These are phyloP conservation scores for Trichoderma sp. DNA, from an alignment of 2,329 filamentous ascomycete genomes.

Conservation along the genomic window DNA sequence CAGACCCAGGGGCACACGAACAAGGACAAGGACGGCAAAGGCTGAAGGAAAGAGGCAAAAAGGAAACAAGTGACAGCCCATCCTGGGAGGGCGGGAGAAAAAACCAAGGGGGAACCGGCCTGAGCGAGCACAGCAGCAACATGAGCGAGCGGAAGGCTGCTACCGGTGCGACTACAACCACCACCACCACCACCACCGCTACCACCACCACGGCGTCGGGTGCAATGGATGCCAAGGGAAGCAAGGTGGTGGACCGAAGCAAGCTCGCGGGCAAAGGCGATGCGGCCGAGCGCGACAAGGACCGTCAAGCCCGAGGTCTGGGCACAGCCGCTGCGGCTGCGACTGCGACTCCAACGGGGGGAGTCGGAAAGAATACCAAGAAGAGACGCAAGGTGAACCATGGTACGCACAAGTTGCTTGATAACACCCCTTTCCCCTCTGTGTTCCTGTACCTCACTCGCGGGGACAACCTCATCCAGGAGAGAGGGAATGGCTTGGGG, in stretches of 20 bases:
- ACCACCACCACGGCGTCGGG: constrained; percentile 28
- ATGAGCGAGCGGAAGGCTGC: constrained; percentile 40
- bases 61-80: background rate
- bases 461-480: background rate
- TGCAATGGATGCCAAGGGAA: constrained; percentile 39
- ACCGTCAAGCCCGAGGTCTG: constrained; percentile 32
- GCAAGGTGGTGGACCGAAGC: constrained; percentile 35
- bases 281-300: constrained; percentile 39
- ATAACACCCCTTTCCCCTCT: background rate
- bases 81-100: background rate
- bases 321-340: too few relatives aligned
- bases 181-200: background rate
- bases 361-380: constrained; percentile 64
- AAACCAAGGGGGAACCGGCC: too few relatives aligned
- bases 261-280: constrained; percentile 37
- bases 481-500: background rate
- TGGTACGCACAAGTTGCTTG: constrained; percentile 59
- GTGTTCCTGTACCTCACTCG: background rate
- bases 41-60: too few relatives aligned
- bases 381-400: constrained; percentile 90
- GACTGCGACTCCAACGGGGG: constrained; percentile 3
- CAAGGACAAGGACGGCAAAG: too few relatives aligned
- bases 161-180: constrained; percentile 31
- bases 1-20: background rate
- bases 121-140: constrained; percentile 32